Evolutionary conservation across 352 stramenopile species (phyloP).

Genomic region (Pythium apleroticum): DNA sequence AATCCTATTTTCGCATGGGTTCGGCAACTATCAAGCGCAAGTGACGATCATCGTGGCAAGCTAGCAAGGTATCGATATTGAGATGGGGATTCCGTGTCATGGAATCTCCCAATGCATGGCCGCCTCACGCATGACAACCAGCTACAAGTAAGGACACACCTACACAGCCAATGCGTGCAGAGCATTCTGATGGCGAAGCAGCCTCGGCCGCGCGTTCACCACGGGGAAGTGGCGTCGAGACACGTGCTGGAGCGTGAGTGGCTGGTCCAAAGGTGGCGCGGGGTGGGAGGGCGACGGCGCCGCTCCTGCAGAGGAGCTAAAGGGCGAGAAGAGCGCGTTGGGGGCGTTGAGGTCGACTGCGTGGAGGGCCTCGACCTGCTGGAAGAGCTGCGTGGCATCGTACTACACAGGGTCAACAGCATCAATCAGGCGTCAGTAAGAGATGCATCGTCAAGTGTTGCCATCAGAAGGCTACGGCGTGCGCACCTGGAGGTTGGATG

Average conservation of each 20-base stretch:
- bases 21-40: not conserved
- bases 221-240: slow-evolving; percentile 18
- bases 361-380: slow-evolving; percentile 24
- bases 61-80: not conserved
- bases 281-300: not conserved
- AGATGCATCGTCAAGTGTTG: not conserved
- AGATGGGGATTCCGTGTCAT: not conserved
- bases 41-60: not conserved
- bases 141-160: not conserved
- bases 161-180: slow-evolving; percentile 24
- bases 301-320: not conserved
- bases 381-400: slow-evolving; percentile 31
- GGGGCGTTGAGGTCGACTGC: not conserved
- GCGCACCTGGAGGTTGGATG: slow-evolving; percentile 32
- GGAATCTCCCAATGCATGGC: not conserved
- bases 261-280: slow-evolving; percentile 16
- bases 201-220: slow-evolving; percentile 12
- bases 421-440: not conserved
- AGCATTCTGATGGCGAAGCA: slow-evolving; percentile 30
- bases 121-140: not conserved
- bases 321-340: not conserved
- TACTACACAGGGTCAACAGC: slow-evolving; percentile 13
- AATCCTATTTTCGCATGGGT: not conserved
- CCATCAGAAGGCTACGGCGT: too few relatives aligned
- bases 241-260: slow-evolving; percentile 22